Evolutionary conservation across 108 stramenopile genomes (phyloP).

Genomic region (Epipyxis sp.): DNA sequence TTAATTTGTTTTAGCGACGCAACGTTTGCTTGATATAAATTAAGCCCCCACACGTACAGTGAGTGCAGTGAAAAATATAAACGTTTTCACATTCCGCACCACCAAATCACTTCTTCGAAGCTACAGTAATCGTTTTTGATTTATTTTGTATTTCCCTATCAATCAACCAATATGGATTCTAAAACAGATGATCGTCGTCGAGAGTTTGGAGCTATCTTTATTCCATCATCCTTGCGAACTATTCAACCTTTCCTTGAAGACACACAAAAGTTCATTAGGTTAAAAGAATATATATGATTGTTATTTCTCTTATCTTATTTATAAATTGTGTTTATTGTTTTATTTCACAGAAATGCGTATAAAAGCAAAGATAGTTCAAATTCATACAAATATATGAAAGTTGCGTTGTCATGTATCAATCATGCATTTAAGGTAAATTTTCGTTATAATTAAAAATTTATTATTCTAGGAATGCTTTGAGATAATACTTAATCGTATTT

Average conservation of each 20-base stretch:
- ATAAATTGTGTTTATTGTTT: not conserved
- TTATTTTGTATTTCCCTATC: too few relatives aligned
- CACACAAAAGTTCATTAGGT: slow-evolving; percentile 17
- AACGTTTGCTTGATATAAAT: too few relatives aligned
- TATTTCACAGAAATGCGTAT: not conserved
- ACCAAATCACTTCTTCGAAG: too few relatives aligned
- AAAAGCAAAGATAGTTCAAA: not conserved
- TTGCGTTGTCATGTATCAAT: not conserved
- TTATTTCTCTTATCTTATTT: not conserved
- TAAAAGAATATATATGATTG: not conserved
- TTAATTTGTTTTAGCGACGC: too few relatives aligned
- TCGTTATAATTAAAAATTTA: too few relatives aligned
- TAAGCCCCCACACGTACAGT: too few relatives aligned
- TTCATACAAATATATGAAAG: not conserved
- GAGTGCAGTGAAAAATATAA: too few relatives aligned
- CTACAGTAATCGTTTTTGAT: too few relatives aligned
- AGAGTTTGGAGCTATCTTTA: not conserved
- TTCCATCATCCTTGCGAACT: slow-evolving; percentile 17
- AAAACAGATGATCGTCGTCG: too few relatives aligned
- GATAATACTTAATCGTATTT: not conserved
- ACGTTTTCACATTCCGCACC: too few relatives aligned
- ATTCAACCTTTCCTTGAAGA: slow-evolving; percentile 30
- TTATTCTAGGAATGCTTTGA: too few relatives aligned
- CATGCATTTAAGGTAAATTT: not conserved
- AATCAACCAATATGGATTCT: too few relatives aligned